phyloP scores from a whole-genome alignment of 2,329 filamentous ascomycete species.

The Trichoderma sp. region DNA sequence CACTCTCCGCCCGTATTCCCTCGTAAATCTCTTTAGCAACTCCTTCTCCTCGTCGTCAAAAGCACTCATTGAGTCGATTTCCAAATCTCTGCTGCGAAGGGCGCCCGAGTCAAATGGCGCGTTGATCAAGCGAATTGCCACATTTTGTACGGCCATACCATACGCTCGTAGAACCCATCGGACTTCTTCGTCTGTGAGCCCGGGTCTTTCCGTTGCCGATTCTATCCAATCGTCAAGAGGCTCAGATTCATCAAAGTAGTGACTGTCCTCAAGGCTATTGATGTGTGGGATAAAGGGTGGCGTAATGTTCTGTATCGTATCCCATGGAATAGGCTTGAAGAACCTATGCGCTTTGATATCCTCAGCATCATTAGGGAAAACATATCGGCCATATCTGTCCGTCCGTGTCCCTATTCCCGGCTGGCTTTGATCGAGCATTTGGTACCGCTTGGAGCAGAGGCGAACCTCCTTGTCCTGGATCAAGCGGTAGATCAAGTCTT shows the following conservation, averaged over 20 bases:
- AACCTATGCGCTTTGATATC: conserved; percentile 90
- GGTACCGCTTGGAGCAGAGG: conserved; percentile 75
- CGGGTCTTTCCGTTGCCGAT: conserved; percentile 43
- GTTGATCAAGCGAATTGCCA: conserved; percentile 49
- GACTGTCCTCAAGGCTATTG: conserved; percentile 68
- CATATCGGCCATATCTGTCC: conserved; percentile 55
- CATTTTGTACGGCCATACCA: conserved; percentile 44
- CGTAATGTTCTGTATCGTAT: conserved; percentile 65
- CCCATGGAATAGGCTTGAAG: conserved; percentile 80
- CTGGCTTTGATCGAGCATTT: conserved; percentile 58
- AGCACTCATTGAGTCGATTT: conserved; percentile 46
- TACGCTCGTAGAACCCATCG: conserved; percentile 42
- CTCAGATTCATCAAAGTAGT: conserved; percentile 86
- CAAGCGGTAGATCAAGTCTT: conserved; percentile 73
- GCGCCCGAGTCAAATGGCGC: conserved; percentile 51
- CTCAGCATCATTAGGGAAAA: conserved; percentile 80
- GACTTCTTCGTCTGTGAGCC: conserved; percentile 37
- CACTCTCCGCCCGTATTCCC: conserved; percentile 61
- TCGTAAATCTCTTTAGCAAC: conserved; percentile 53
- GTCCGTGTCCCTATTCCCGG: conserved; percentile 29
- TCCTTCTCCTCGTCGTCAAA: conserved; percentile 43
- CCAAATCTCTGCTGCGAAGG: conserved; percentile 51
- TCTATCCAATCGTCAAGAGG: conserved; percentile 65
- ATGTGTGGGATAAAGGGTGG: conserved; percentile 84
- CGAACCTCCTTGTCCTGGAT: conserved; percentile 74